Conservation (phyloP, 257 asterid genomes). For the Galeopsis tetrahit region DNA sequence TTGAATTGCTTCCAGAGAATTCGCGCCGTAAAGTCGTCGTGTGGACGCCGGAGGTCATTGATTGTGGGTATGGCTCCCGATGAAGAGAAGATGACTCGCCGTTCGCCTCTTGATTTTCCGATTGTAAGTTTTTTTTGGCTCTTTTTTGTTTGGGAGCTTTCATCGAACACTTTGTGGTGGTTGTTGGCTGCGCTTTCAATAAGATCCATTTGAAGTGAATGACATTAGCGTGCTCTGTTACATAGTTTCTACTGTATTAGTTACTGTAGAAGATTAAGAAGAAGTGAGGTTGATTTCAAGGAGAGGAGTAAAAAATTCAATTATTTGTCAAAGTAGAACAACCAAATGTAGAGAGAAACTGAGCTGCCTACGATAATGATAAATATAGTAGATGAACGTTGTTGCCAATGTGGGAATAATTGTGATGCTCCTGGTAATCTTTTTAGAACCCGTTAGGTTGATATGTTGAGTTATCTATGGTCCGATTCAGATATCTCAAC, state of each 20-base stretch:
- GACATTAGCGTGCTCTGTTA: no score
- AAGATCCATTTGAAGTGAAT: no score
- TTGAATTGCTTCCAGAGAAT: background rate
- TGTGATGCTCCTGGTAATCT: background rate
- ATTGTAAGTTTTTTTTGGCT: constrained; percentile 43
- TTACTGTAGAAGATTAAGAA: background rate
- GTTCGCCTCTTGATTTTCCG: constrained; percentile 87
- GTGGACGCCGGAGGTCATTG: constrained; percentile 45
- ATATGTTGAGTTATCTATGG: no score
- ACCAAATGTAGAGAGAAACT: background rate
- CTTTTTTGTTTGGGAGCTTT: constrained; percentile 3
- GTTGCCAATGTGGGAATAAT: background rate
- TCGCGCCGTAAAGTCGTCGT: constrained; percentile 3
- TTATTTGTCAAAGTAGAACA: background rate
- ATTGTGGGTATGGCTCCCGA: constrained; percentile 87
- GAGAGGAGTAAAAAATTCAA: background rate
- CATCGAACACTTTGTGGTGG: constrained; percentile 19
- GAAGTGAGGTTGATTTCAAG: background rate
- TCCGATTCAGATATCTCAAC: no score
- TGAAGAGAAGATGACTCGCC: constrained; percentile 87
- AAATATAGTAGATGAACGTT: background rate
- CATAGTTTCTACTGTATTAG: background rate
- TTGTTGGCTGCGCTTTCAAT: background rate
- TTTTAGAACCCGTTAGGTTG: no score
- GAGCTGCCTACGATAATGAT: background rate